Base-by-base conservation (phyloP, 768 basidiomycete genomes). In the Psilocybe tampanensis region DNA sequence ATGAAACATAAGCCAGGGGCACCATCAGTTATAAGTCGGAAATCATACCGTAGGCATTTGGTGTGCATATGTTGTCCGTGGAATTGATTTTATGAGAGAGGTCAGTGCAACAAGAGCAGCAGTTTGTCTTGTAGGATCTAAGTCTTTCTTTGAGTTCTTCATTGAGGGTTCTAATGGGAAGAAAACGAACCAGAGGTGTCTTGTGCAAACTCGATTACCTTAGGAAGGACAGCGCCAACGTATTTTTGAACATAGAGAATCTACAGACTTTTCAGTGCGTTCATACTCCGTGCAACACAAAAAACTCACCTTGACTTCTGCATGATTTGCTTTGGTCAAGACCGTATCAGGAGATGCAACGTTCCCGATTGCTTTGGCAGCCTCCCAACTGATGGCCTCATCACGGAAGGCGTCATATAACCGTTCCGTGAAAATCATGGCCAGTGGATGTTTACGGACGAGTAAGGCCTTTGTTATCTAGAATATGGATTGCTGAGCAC, bases 41-140 rank as follows among this genome's bases (percentile, higher is more conserved):
- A n/a, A n/a, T n/a, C 81, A 44, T 54, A 89, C 89, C 15, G 72
- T 70, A 24, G 87, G 70, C 70, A 98, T 81, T 61, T 92, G 83
- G 21, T 86, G 77, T 6, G 79, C 74, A 64, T 93, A 94, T 13
- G 90, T 74, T 2, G 86, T 77, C 59, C 90, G 88, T 0, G 95
- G 94, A 13, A 93, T 81, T 8, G 89, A 82, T 58, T 85, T 86
- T 60, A 98, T 83, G 8, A 98, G 76, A 19, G 88, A 87, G 0
- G 90, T 86, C 24, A 98, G 79, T 2, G 94, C 94, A 33, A 94
- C 86, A 2, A 98, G 82, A 68, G 90, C 86, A 1, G 92, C 84
- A 1, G 79, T 81, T 67, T 86, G 90, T 57, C 77, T 73, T 11
- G 66, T 67, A 1, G 80, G 64, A 48, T 83, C 89, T 89, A 55